These are phyloP conservation scores for Rosa hybrid DNA, from an alignment of 331 rosid genomes.

Conservation along the genomic window DNA sequence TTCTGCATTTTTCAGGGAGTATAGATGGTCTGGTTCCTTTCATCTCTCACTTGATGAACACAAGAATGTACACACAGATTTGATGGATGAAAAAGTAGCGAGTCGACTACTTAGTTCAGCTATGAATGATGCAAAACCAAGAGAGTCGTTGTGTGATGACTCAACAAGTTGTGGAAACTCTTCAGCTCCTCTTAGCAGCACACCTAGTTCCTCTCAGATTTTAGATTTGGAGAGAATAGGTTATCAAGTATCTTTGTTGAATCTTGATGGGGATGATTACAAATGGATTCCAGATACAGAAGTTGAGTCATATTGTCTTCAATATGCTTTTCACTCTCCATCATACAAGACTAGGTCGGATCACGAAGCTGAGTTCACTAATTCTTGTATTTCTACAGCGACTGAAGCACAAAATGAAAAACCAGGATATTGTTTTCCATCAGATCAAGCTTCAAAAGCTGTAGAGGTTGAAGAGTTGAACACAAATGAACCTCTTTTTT, in stretches of 20 bases:
- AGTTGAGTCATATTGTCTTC: conserved; percentile 3
- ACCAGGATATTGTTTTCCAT: background rate
- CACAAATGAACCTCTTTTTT: conserved; percentile 49
- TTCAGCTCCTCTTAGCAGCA: background rate
- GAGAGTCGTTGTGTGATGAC: background rate
- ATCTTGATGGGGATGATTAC: conserved; percentile 34
- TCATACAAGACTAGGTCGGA: conserved; percentile 17
- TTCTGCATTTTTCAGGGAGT: background rate
- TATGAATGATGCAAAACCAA: background rate
- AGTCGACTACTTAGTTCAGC: background rate
- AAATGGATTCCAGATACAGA: conserved; percentile 22
- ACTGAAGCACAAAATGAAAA: background rate
- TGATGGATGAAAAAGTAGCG: background rate
- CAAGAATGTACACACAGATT: background rate
- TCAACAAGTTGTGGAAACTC: background rate
- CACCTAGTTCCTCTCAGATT: background rate
- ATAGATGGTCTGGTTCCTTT: background rate
- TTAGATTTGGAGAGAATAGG: conserved; percentile 19
- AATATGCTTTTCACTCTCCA: conserved; percentile 23
- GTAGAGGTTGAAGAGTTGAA: conserved; percentile 18
- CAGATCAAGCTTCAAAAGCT: background rate
- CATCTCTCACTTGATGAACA: background rate
- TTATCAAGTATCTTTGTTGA: conserved; percentile 30
- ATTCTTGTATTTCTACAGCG: background rate
- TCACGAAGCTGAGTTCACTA: background rate